Percentiles rank a stretch among this genome's conserved stretches.
Evolutionary conservation across 2,329 filamentous ascomycete species (phyloP).

Genomic region (Aspergillus pseudonomiae): DNA sequence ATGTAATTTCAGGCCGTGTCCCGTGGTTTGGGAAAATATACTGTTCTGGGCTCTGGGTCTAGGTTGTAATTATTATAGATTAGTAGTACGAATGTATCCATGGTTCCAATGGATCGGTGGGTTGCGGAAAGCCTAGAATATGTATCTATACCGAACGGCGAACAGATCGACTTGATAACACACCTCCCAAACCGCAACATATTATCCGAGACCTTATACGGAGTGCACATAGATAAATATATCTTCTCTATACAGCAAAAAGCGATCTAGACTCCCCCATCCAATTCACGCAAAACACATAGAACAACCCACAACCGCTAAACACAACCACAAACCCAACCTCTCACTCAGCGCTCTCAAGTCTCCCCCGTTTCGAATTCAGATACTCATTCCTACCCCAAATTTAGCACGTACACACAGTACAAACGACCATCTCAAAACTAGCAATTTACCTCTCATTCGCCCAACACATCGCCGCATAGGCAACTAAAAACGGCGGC

Average conservation of each 20-base stretch:
- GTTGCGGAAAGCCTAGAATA: neutral
- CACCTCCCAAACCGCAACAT: too few species aligned
- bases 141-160: too few species aligned
- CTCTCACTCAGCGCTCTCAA: neutral
- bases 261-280: neutral
- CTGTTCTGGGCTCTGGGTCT: neutral
- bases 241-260: too few species aligned
- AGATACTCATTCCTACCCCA: neutral
- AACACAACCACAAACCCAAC: too few species aligned
- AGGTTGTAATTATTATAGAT: neutral
- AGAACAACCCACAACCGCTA: too few species aligned
- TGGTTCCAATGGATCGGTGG: neutral
- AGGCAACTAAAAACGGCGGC: neutral
- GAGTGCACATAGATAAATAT: too few species aligned
- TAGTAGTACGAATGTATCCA: neutral
- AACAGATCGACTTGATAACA: too few species aligned
- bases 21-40: neutral
- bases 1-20: neutral
- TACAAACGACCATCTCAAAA: neutral
- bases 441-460: neutral
- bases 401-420: neutral
- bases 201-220: too few species aligned
- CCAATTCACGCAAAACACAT: neutral
- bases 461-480: neutral
- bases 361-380: neutral